A percentile compares a stretch with the other conserved stretches of the same genome.
Conservation (phyloP, 164 flowering plant species). For the Umbellularia californica region DNA sequence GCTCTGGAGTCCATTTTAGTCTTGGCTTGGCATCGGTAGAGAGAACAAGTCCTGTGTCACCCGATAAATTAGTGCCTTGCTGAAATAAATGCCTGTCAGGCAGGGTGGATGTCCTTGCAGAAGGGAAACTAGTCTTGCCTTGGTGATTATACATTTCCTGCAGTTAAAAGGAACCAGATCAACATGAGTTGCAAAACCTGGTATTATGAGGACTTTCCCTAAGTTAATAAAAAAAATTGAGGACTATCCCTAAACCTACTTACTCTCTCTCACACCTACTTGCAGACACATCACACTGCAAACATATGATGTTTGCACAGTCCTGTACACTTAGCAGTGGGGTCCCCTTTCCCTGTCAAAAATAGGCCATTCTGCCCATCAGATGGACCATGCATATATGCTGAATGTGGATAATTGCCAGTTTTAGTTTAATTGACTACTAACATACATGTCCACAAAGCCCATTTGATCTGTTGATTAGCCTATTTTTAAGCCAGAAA, state of each 20-base stretch:
- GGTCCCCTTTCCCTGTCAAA: not conserved
- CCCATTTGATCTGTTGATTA: too few relatives aligned
- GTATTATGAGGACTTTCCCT: not conserved
- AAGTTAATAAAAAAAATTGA: not conserved
- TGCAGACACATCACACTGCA: not conserved
- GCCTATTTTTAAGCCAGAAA: too few relatives aligned
- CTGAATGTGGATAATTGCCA: not conserved
- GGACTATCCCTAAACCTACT: not conserved
- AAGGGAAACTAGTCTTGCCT: constrained; percentile 47
- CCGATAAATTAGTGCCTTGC: constrained; percentile 57
- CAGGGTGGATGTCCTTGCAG: constrained; percentile 46
- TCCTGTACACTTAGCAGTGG: not conserved
- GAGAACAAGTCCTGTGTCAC: constrained; percentile 88
- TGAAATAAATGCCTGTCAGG: constrained; percentile 67
- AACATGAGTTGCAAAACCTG: not conserved
- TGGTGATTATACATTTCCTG: constrained; percentile 67
- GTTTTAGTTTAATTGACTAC: too few relatives aligned
- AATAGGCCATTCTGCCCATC: not conserved
- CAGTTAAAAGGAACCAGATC: constrained; percentile 2
- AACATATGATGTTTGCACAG: not conserved
- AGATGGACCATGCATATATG: not conserved
- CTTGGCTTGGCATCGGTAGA: constrained; percentile 98
- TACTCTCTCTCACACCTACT: not conserved
- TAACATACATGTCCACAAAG: too few relatives aligned
- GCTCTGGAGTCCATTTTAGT: constrained; percentile 92